Evolutionary conservation across 495 filamentous ascomycete genomes (phyloP).

Genomic region (Penicillium egyptiacum): DNA sequence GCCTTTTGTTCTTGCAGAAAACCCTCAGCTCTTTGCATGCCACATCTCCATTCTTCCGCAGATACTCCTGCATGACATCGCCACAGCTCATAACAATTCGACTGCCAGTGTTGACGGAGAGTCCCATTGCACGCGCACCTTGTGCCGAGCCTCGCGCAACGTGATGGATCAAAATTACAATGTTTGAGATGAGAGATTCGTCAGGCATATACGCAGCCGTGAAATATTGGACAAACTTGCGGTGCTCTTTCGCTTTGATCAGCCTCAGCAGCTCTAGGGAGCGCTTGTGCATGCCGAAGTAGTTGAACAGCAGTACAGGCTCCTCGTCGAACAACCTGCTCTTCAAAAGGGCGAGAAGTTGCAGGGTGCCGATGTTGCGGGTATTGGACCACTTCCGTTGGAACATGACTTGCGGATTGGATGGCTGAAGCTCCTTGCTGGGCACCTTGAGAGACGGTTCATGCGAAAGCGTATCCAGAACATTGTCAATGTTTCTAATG

Average conservation of each 20-base stretch:
- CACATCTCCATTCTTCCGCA: constrained; percentile 32
- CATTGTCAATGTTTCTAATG: constrained; percentile 23
- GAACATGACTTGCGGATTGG: constrained; percentile 22
- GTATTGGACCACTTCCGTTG: constrained; percentile 26
- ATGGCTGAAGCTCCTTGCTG: constrained; percentile 16
- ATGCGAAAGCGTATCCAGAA: constrained; percentile 30
- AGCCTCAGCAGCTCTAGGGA: constrained; percentile 30
- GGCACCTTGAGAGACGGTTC: constrained; percentile 15
- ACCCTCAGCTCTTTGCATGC: constrained; percentile 35
- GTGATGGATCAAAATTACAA: constrained; percentile 29
- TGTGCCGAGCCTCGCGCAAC: constrained; percentile 29
- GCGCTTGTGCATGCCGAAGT: constrained; percentile 36
- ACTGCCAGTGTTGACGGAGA: constrained; percentile 11
- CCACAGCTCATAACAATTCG: constrained; percentile 31
- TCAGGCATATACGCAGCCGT: constrained; percentile 30
- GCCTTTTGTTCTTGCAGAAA: constrained; percentile 36
- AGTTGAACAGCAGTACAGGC: constrained; percentile 31
- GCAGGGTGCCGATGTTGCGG: constrained; percentile 27
- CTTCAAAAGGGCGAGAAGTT: constrained; percentile 32
- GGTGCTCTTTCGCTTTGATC: constrained; percentile 30
- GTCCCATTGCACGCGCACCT: constrained; percentile 20
- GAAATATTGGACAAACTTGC: constrained; percentile 33
- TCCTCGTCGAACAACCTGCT: constrained; percentile 31
- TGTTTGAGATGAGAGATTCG: constrained; percentile 31
- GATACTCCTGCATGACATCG: constrained; percentile 31